A percentile compares a stretch with the other conserved stretches of the same genome.
phyloP scores from a whole-genome alignment of 768 basidiomycete genomes.

The Daedaleopsis nitida region DNA sequence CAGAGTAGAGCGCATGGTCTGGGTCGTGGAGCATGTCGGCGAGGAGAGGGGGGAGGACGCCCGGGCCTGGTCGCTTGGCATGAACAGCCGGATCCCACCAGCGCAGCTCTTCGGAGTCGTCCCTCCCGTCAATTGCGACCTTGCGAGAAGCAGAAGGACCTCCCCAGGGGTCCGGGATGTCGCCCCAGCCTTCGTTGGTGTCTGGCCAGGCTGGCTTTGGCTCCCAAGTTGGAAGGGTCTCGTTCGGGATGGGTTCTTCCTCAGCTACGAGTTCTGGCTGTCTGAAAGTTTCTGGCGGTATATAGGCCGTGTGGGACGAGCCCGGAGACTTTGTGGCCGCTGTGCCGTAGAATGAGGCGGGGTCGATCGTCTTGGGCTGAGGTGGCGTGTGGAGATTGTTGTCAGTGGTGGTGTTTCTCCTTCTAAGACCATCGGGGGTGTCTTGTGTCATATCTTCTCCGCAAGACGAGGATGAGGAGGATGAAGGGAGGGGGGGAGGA shows the following conservation, averaged over 20 bases:
- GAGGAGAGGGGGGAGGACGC: conserved; percentile 68
- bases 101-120: conserved; percentile 56
- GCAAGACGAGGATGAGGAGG: not conserved
- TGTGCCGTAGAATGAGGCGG: conserved; percentile 19
- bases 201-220: conserved; percentile 8
- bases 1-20: conserved; percentile 70
- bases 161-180: conserved; percentile 8
- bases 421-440: conserved; percentile 5
- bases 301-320: conserved; percentile 39
- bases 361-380: conserved; percentile 9
- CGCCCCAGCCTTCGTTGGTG: conserved; percentile 16
- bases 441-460: conserved; percentile 15
- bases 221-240: not conserved
- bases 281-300: conserved; percentile 29
- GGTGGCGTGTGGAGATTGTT: conserved; percentile 16
- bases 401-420: conserved; percentile 1
- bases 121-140: conserved; percentile 61
- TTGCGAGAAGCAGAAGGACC: conserved; percentile 18
- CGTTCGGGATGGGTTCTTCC: conserved; percentile 18
- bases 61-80: conserved; percentile 63
- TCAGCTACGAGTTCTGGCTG: conserved; percentile 34
- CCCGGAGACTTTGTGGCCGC: conserved; percentile 23
- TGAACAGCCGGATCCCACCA: conserved; percentile 70
- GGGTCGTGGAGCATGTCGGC: conserved; percentile 70
- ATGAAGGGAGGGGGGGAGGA: not conserved